These are phyloP conservation scores for Aspergillus aculeatus DNA, from an alignment of 2,329 filamentous ascomycete species.

Conservation along the genomic window DNA sequence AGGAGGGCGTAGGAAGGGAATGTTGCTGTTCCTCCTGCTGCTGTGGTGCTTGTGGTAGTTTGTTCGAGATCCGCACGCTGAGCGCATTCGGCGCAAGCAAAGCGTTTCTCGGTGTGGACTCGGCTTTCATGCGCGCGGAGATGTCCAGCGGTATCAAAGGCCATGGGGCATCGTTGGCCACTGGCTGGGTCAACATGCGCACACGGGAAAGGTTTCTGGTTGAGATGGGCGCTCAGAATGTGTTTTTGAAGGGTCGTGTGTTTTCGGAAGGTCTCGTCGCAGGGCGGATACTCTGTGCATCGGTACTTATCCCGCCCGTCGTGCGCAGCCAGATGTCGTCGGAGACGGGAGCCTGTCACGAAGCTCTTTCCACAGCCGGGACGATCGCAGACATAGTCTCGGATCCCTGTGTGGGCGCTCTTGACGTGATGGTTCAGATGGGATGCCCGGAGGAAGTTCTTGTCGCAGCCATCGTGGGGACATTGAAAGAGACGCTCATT, in stretches of 20 bases:
- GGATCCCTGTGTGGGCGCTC: slow-evolving; percentile 71
- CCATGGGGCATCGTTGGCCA: slow-evolving; percentile 59
- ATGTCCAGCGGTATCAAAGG: slow-evolving; percentile 71
- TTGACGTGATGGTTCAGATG: slow-evolving; percentile 84
- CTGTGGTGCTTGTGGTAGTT: slow-evolving; percentile 29
- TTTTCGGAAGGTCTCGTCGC: slow-evolving; percentile 79
- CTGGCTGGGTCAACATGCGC: slow-evolving; percentile 55
- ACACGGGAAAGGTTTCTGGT: slow-evolving; percentile 71
- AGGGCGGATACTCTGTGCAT: slow-evolving; percentile 69
- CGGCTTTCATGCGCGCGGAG: slow-evolving; percentile 70
- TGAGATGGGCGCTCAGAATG: slow-evolving; percentile 71
- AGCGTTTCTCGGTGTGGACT: slow-evolving; percentile 67
- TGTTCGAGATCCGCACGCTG: slow-evolving; percentile 26
- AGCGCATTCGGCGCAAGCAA: slow-evolving; percentile 75
- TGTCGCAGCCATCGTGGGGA: slow-evolving; percentile 67
- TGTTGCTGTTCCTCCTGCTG: slow-evolving; percentile 40
- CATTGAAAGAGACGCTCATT: slow-evolving; percentile 81
- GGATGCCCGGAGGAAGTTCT: slow-evolving; percentile 81
- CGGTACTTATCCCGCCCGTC: slow-evolving; percentile 71
- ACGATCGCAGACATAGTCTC: slow-evolving; percentile 69
- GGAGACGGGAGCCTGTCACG: slow-evolving; percentile 73
- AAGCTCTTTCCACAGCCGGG: slow-evolving; percentile 77
- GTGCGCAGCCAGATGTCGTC: slow-evolving; percentile 75
- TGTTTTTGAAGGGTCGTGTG: slow-evolving; percentile 83
- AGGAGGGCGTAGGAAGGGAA: slow-evolving; percentile 74